phyloP scores from a whole-genome alignment of 2,329 filamentous ascomycete species.

The Xylariaceae sp. region DNA sequence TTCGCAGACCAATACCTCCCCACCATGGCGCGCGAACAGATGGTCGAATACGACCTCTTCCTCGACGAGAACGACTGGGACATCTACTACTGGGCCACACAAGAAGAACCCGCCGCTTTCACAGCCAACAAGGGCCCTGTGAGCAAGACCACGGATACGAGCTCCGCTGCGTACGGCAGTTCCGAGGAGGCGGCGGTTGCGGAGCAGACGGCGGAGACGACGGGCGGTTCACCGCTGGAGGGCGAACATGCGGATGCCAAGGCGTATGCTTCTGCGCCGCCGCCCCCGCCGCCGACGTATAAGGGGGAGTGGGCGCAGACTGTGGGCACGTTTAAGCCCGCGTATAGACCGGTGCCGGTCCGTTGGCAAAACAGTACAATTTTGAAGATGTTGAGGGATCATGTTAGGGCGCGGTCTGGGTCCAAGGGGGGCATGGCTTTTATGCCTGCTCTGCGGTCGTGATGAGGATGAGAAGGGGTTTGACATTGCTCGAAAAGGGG shows the following conservation, averaged over 20 bases:
- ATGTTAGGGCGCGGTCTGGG: constrained; percentile 65
- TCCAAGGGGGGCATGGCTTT: constrained; percentile 50
- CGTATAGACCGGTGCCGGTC: constrained; percentile 81
- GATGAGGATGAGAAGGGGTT: background rate
- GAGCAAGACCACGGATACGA: constrained; percentile 38
- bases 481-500: too few relatives aligned
- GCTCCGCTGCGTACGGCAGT: constrained; percentile 43
- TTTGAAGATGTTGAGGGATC: constrained; percentile 66
- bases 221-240: constrained; percentile 23
- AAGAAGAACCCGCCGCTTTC: constrained; percentile 56
- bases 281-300: constrained; percentile 29
- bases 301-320: constrained; percentile 95
- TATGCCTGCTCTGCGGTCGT: constrained; percentile 45
- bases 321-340: constrained; percentile 86
- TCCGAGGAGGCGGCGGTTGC: constrained; percentile 16
- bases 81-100: constrained; percentile 99
- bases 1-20: constrained; percentile 79
- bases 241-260: constrained; percentile 26
- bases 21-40: constrained; percentile 65
- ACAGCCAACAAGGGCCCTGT: constrained; percentile 18
- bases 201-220: constrained; percentile 17
- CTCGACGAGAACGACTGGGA: constrained; percentile 99
- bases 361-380: constrained; percentile 84
- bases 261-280: constrained; percentile 18
- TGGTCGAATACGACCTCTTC: constrained; percentile 83